Evolutionary conservation across 805 yeast species (phyloP).

Genomic region (Kodamaea leandrae): DNA sequence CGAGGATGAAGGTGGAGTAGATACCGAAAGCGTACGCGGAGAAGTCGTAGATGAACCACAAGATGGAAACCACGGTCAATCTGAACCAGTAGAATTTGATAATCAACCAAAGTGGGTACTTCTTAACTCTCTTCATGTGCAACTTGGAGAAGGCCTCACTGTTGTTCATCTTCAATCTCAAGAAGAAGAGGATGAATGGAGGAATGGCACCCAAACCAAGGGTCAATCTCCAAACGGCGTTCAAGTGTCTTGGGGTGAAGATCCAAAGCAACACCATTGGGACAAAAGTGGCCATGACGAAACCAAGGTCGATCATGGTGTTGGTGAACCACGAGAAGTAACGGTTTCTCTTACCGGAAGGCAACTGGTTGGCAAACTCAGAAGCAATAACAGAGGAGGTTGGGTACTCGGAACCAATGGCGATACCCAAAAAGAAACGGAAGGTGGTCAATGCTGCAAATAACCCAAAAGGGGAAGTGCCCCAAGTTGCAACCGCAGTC

Average conservation of each 20-base stretch:
- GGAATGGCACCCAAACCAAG: conserved; percentile 87
- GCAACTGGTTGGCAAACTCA: conserved; percentile 75
- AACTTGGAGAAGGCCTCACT: conserved; percentile 66
- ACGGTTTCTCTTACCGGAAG: conserved; percentile 79
- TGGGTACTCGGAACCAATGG: conserved; percentile 93
- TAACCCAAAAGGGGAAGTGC: conserved; percentile 68
- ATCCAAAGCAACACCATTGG: conserved; percentile 85
- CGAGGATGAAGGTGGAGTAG: conserved; percentile 72
- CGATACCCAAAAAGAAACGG: conserved; percentile 84
- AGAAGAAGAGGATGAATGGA: conserved; percentile 70
- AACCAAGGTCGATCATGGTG: conserved; percentile 82
- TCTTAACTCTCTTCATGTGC: conserved; percentile 56
- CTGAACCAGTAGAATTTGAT: conserved; percentile 84
- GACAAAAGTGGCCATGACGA: conserved; percentile 76
- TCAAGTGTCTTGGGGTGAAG: conserved; percentile 63
- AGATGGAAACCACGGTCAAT: conserved; percentile 60
- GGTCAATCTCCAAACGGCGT: conserved; percentile 87
- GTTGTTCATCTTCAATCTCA: conserved; percentile 74
- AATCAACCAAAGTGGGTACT: conserved; percentile 64
- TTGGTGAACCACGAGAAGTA: conserved; percentile 88
- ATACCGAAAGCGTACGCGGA: conserved; percentile 83
- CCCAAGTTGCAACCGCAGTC: conserved; percentile 65
- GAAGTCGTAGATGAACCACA: conserved; percentile 92
- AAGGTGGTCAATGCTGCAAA: conserved; percentile 79
- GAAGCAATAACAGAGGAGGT: conserved; percentile 91